Conservation (phyloP, 164 flowering plant genomes). For the Piper betle region DNA sequence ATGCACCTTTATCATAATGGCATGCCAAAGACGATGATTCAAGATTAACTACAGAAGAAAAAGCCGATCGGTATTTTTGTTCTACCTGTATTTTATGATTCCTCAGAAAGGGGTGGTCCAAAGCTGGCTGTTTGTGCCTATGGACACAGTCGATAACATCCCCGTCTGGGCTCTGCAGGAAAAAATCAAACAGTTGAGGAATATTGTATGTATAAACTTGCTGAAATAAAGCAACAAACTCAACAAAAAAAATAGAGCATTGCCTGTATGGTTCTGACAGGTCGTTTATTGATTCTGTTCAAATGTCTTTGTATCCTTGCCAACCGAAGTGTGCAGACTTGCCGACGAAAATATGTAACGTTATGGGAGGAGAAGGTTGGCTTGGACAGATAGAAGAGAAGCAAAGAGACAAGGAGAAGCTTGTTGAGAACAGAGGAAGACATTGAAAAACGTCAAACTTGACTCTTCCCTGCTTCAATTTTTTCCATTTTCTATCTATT, state of each 20-base stretch:
- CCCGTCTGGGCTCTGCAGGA: slow-evolving; percentile 83
- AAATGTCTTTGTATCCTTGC: slow-evolving; percentile 51
- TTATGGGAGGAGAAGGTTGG: slow-evolving; percentile 29
- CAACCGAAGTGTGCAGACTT: slow-evolving; percentile 50
- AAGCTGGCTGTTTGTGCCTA: slow-evolving; percentile 71
- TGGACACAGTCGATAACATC: slow-evolving; percentile 90
- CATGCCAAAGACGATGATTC: background rate
- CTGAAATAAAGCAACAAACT: background rate
- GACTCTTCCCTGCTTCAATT: slow-evolving; percentile 13
- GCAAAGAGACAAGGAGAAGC: background rate
- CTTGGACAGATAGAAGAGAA: background rate
- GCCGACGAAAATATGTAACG: slow-evolving; percentile 23
- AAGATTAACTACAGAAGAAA: background rate
- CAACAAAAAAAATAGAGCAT: background rate
- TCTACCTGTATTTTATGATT: slow-evolving; percentile 91
- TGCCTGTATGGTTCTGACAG: slow-evolving; percentile 63
- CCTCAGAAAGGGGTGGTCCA: slow-evolving; percentile 92
- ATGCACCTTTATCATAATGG: background rate
- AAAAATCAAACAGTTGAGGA: background rate
- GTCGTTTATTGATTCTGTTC: slow-evolving; percentile 52
- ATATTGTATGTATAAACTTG: background rate
- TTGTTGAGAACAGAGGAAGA: background rate
- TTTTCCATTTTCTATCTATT: slow-evolving; percentile 22
- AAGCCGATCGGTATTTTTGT: background rate
- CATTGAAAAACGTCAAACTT: background rate